Conservation (phyloP, 352 stramenopile species). For the Pythium myriotylum region DNA sequence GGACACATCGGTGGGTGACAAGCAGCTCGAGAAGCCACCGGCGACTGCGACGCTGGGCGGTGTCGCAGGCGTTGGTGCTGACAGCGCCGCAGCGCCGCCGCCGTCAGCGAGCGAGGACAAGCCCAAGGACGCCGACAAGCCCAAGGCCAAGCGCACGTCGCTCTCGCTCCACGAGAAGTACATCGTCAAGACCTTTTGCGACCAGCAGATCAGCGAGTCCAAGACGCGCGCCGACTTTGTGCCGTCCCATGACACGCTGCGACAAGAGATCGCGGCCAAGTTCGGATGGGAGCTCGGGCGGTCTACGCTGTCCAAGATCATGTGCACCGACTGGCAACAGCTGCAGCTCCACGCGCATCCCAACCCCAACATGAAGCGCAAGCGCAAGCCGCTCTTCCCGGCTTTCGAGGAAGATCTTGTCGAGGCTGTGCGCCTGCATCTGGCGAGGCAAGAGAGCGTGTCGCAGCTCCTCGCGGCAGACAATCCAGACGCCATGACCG, state of each 20-base stretch:
- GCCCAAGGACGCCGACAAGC: slow-evolving; percentile 6
- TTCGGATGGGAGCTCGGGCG: slow-evolving; percentile 70
- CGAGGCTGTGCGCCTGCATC: slow-evolving; percentile 44
- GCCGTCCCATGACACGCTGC: slow-evolving; percentile 65
- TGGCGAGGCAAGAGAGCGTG: slow-evolving; percentile 16
- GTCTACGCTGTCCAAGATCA: slow-evolving; percentile 78
- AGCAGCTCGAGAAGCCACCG: slow-evolving; percentile 1
- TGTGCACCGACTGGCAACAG: slow-evolving; percentile 65
- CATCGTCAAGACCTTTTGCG: slow-evolving; percentile 79
- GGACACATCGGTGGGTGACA: neutral
- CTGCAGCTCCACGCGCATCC: slow-evolving; percentile 45
- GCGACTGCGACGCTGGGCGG: neutral
- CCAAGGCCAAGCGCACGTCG: slow-evolving; percentile 40
- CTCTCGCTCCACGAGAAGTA: slow-evolving; percentile 74
- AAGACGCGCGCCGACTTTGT: slow-evolving; percentile 53
- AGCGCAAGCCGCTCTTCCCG: slow-evolving; percentile 68
- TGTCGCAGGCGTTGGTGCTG: too few relatives aligned
- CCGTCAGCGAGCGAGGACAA: neutral
- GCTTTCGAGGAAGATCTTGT: slow-evolving; percentile 69
- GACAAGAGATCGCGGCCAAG: slow-evolving; percentile 48
- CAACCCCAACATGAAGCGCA: slow-evolving; percentile 81
- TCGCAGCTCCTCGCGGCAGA: neutral
- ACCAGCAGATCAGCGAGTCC: slow-evolving; percentile 61
- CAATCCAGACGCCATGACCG: neutral
- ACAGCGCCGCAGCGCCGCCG: neutral